A percentile compares a stretch with the other conserved stretches of the same genome.
Evolutionary conservation across 163 green algal genomes (phyloP).

Genomic region (Trebouxia gelatinosa): DNA sequence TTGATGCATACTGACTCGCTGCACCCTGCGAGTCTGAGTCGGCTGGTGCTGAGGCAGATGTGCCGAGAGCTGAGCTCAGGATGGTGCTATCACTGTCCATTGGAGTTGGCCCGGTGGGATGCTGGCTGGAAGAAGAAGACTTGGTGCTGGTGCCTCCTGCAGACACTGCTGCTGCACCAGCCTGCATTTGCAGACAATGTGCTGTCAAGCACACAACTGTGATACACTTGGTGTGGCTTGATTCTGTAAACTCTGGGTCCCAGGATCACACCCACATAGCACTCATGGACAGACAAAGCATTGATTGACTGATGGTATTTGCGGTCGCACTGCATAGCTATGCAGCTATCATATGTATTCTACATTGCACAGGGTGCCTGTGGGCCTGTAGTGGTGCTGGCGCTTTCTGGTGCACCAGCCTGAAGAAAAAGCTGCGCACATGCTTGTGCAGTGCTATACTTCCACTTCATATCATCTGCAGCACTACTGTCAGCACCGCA

Average conservation of each 20-base stretch:
- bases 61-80: neutral
- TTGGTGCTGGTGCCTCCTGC: neutral
- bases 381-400: too few relatives aligned
- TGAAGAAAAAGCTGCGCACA: neutral
- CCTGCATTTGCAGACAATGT: conserved; percentile 3
- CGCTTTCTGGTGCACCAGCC: too few relatives aligned
- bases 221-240: neutral
- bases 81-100: conserved; percentile 20
- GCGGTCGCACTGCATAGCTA: neutral
- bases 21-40: conserved; percentile 3
- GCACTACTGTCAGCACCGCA: neutral
- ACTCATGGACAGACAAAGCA: neutral
- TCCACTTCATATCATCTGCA: neutral
- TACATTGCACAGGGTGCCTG: neutral
- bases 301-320: neutral
- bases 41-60: neutral
- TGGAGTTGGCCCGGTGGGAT: neutral
- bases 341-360: neutral
- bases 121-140: neutral
- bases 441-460: too few relatives aligned
- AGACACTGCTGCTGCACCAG: neutral
- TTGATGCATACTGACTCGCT: neutral
- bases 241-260: neutral
- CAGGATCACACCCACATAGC: neutral
- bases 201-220: neutral